phyloP scores from a whole-genome alignment of 1,139 yeast genomes.

The Hansenula lynferdii region DNA sequence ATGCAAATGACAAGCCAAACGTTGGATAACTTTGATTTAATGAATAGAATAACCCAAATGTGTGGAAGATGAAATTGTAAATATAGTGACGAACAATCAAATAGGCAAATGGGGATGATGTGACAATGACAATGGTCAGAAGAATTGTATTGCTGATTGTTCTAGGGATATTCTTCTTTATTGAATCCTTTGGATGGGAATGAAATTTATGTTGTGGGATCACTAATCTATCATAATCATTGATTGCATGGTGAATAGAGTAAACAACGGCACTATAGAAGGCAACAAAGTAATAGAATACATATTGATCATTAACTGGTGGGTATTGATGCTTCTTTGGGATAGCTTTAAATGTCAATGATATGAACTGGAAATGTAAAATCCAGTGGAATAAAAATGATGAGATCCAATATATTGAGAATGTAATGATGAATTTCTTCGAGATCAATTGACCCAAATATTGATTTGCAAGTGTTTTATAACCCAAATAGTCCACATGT shows the following conservation, averaged over 20 bases:
- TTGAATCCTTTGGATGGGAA: constrained; percentile 33
- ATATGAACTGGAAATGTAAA: constrained; percentile 26
- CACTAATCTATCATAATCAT: constrained; percentile 56
- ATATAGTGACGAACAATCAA: constrained; percentile 37
- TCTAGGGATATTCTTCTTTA: constrained; percentile 27
- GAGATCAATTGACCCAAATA: constrained; percentile 42
- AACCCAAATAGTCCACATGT: constrained; percentile 46
- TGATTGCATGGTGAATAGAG: constrained; percentile 46
- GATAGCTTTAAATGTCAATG: constrained; percentile 22
- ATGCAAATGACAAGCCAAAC: constrained; percentile 33
- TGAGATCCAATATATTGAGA: constrained; percentile 36
- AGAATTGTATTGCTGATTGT: constrained; percentile 35
- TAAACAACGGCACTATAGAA: constrained; percentile 42
- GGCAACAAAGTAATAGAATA: constrained; percentile 44
- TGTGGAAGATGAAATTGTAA: constrained; percentile 34
- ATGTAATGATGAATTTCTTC: constrained; percentile 32
- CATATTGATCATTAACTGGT: constrained; percentile 56
- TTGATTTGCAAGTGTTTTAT: constrained; percentile 46
- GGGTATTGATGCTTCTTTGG: constrained; percentile 49
- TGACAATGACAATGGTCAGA: constrained; percentile 28
- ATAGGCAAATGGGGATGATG: constrained; percentile 45
- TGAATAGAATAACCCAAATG: constrained; percentile 25
- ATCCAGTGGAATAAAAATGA: constrained; percentile 32
- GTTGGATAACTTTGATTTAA: constrained; percentile 33
- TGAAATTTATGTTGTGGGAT: constrained; percentile 36